phyloP scores from a whole-genome alignment of 257 asterid genomes.

The Leptodermis oblonga region DNA sequence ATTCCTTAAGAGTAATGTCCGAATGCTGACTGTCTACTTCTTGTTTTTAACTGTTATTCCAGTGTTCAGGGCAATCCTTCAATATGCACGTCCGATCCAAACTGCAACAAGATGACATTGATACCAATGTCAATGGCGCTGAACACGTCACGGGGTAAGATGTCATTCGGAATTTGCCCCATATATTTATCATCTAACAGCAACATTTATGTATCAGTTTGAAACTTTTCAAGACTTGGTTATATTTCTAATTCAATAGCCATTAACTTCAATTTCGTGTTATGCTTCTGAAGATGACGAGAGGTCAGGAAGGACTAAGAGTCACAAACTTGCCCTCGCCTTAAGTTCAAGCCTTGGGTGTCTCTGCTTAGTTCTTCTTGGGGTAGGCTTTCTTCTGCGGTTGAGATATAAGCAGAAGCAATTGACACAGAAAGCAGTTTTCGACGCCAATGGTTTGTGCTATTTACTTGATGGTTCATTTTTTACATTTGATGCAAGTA shows the following conservation, averaged over 20 bases:
- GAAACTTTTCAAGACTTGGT: not conserved
- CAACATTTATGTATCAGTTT: not conserved
- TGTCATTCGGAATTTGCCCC: not conserved
- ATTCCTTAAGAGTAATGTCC: not conserved
- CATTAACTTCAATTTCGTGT: slow-evolving; percentile 8
- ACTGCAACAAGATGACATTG: slow-evolving; percentile 55
- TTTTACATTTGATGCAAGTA: not conserved
- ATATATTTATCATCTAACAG: not conserved
- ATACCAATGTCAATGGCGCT: slow-evolving; percentile 92
- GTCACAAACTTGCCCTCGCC: slow-evolving; percentile 60
- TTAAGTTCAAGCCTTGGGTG: slow-evolving; percentile 63
- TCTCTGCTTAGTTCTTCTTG: slow-evolving; percentile 51
- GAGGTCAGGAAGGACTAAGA: slow-evolving; percentile 41
- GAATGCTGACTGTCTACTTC: slow-evolving; percentile 12
- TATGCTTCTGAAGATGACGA: slow-evolving; percentile 36
- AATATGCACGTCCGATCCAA: slow-evolving; percentile 60
- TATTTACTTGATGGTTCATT: not conserved
- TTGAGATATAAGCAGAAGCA: slow-evolving; percentile 42
- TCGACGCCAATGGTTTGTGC: slow-evolving; percentile 56
- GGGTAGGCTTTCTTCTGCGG: slow-evolving; percentile 60
- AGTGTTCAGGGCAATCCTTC: slow-evolving; percentile 83
- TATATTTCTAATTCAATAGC: not conserved
- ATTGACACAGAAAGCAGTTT: slow-evolving; percentile 38
- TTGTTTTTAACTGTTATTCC: slow-evolving; percentile 15
- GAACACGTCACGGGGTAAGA: slow-evolving; percentile 60